Evolutionary conservation across 371 early-diverging fungal species (phyloP), one percentile per base, ranked within the genome.

Genomic region (Quaeritorhiza haematococci): DNA sequence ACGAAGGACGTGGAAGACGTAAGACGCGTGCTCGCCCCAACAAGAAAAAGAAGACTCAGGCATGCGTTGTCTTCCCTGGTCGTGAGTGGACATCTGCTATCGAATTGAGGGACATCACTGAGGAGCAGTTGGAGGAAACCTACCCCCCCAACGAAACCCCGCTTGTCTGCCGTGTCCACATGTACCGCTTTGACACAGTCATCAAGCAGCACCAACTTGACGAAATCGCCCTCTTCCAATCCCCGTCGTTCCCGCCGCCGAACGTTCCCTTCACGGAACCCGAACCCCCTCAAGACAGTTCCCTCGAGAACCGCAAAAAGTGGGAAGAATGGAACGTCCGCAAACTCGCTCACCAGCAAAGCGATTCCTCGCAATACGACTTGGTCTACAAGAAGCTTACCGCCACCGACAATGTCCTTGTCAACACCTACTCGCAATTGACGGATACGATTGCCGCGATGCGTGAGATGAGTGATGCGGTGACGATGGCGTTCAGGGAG

Each of bases 131-230:
- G 13, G 61, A 53, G 17, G 59, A 53, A 15, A 45, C 33, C 23
- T 66, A 53, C 51, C 49, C 49, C 5, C 38, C 55, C 3, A 60
- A 53, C 19, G 60, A 68, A n/a, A 45, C 33, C 23, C 55, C 49
- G 23, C 60, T 64, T 50, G 61, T 67, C 15, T 42, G 55, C 3
- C 53, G 61, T 6, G 68, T 53, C 30, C 69, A 66, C 55, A 66
- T 74, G 69, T 74, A 74, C 55, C 69, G 74, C 24, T 74, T 71
- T 52, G 74, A 74, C 50, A 57, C 67, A 33, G 45, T 42, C n/a
- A 17, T 49, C 19, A 53, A 68, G 43, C 49, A 62, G 33, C 71
- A 71, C 63, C 38, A 54, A 8, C 58, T 72, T 6, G 74, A 74
- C 42, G 62, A 68, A 56, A 59, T 74, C 29, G 66, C 58, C 2